A percentile compares a stretch with the other conserved stretches of the same genome.
phyloP scores from a whole-genome alignment of 805 yeast genomes.

The Kuraishia molischiana region DNA sequence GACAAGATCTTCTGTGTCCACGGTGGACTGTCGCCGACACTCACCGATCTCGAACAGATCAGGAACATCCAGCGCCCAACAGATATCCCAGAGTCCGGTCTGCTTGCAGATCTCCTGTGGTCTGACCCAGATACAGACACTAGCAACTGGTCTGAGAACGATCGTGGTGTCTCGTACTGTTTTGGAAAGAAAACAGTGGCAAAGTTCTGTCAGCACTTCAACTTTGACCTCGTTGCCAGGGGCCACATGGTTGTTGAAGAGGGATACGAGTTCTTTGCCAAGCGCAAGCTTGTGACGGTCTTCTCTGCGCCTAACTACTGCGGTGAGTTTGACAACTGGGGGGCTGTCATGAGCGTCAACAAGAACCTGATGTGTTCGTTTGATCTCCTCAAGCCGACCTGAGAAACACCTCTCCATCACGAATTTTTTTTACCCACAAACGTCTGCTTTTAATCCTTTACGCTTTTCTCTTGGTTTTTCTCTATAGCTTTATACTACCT shows the following conservation, averaged over 20 bases:
- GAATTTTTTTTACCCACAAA: background rate
- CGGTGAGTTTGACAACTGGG: slow-evolving; percentile 74
- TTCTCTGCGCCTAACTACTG: slow-evolving; percentile 81
- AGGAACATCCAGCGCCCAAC: slow-evolving; percentile 70
- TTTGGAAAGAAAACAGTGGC: slow-evolving; percentile 70
- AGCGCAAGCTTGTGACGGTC: slow-evolving; percentile 65
- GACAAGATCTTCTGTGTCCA: slow-evolving; percentile 51
- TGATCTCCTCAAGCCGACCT: slow-evolving; percentile 54
- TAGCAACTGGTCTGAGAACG: slow-evolving; percentile 69
- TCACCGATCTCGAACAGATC: slow-evolving; percentile 56
- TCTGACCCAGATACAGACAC: slow-evolving; percentile 62
- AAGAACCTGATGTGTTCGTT: slow-evolving; percentile 60
- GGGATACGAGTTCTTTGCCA: slow-evolving; percentile 76
- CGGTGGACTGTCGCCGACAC: slow-evolving; percentile 71
- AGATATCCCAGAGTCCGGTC: slow-evolving; percentile 73
- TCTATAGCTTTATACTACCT: background rate
- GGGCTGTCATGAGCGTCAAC: slow-evolving; percentile 70
- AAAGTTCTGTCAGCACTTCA: slow-evolving; percentile 52
- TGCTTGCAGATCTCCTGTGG: slow-evolving; percentile 73
- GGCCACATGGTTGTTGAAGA: slow-evolving; percentile 91
- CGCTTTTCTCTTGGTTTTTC: background rate
- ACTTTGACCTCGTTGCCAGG: slow-evolving; percentile 68
- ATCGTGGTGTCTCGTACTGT: slow-evolving; percentile 74
- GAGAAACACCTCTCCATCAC: no score
- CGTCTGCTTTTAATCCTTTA: background rate